Evolutionary conservation across 208 protist genomes (phyloP), one percentile per base, ranked within the genome.

Genomic region (Leishmania lainsoni): DNA sequence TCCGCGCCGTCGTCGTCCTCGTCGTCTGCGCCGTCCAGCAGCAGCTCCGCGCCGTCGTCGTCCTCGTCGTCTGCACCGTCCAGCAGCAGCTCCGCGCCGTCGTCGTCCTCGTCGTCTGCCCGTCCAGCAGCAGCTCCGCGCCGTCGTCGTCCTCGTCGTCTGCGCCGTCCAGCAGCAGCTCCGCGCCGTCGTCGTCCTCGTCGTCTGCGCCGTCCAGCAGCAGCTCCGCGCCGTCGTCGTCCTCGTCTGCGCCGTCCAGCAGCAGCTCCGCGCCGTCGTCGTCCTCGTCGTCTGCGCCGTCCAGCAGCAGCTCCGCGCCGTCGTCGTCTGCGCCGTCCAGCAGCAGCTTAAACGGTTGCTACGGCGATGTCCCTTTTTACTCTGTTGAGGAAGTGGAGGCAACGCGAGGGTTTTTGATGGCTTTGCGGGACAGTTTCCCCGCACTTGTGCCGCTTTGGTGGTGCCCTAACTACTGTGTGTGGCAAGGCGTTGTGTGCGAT

Each of bases 401-500:
- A 32, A 81, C 78, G 4, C 45, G 48, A 3, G 12, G 22, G 5
- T 81, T 81, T 35, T n/a, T 81, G 2, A 12, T 48, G 3, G 58
- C 68, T 12, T 1, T 76, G 0, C 71, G 54, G 54, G 58, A 26
- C 1, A 73, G 52, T 26, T 63, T 81, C 54, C 54, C 52, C 0
- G 35, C 17, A 0, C 70, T 81, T 22, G 0, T 35, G 0, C 10
- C 59, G 17, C 0, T 29, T 0, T 70, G 65, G 63, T 0, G 61
- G 2, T 79, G 76, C 48, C 42, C 45, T 1, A 79, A 79, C 39
- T 79, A 61, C 42, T 79, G 76, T n/a, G 8, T 58, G 45, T 81
- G 78, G 78, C 42, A 26, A 0, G 78, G 78, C 9, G 42, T 81
- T 10, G 12, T 12, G 0, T 81, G 78, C 58, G 20, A 10, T 3